Percentiles rank a stretch among this genome's conserved stretches.
These are phyloP conservation scores for Hemileccinum rubropunctum DNA, from an alignment of 768 basidiomycete species.

Conservation along the genomic window DNA sequence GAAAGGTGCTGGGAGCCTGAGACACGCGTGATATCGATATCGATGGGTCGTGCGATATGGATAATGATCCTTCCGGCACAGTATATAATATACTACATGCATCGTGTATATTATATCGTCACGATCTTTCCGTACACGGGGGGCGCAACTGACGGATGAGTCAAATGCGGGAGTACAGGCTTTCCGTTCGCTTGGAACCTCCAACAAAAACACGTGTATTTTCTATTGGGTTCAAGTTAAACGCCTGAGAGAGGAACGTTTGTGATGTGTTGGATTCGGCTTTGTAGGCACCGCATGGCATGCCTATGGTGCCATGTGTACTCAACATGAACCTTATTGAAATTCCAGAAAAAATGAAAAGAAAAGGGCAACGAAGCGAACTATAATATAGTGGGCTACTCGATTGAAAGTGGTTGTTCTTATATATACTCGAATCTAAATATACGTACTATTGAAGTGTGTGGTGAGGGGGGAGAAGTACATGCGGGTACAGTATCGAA, in stretches of 20 bases:
- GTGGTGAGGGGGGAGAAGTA: not conserved
- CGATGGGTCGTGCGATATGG: not conserved
- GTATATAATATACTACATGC: not conserved
- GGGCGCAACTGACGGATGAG: not conserved
- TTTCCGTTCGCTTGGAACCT: not conserved
- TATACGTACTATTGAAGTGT: constrained; percentile 5
- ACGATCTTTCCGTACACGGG: not conserved
- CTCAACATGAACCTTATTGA: not conserved
- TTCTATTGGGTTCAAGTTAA: not conserved
- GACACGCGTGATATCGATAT: not conserved
- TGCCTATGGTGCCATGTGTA: not conserved
- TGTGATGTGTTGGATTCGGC: no score
- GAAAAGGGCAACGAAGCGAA: not conserved
- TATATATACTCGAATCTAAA: constrained; percentile 16
- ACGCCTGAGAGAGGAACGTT: not conserved
- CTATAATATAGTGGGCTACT: no score
- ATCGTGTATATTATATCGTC: not conserved
- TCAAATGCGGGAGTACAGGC: not conserved
- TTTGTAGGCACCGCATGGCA: not conserved
- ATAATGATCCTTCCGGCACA: not conserved
- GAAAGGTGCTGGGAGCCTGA: no score
- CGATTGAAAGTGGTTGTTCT: not conserved
- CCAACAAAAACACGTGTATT: not conserved
- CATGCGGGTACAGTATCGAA: constrained; percentile 8
- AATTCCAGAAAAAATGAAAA: not conserved